Evolutionary conservation across 2,329 filamentous ascomycete genomes (phyloP).

Genomic region (Hypoxylon sp.): DNA sequence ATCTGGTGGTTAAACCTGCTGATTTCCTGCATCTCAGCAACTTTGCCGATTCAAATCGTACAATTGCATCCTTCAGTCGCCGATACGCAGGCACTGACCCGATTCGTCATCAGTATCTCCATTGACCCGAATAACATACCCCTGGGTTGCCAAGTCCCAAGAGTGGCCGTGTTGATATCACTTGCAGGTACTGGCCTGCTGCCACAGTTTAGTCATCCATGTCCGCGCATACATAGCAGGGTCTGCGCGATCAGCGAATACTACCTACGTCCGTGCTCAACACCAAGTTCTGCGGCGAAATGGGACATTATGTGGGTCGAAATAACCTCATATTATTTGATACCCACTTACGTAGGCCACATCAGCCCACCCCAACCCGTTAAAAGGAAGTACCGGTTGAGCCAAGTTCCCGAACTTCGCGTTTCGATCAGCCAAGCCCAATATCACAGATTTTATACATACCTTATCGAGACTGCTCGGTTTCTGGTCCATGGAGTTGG

Average conservation of each 20-base stretch:
- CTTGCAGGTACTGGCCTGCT: not conserved
- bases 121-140: slow-evolving; percentile 8
- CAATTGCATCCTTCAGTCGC: not conserved
- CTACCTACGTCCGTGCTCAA: slow-evolving; percentile 8
- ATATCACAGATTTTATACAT: not conserved
- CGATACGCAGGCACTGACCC: not conserved
- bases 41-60: not conserved
- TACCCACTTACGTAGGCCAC: not conserved
- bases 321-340: slow-evolving; percentile 10
- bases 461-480: not conserved
- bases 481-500: not conserved
- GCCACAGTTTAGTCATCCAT: slow-evolving; percentile 3
- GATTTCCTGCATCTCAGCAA: not conserved
- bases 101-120: not conserved
- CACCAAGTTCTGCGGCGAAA: slow-evolving; percentile 2
- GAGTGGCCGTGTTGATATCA: not conserved
- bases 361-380: not conserved
- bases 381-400: not conserved
- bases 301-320: slow-evolving; percentile 11
- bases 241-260: slow-evolving; percentile 2
- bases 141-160: slow-evolving; percentile 4
- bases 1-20: not conserved
- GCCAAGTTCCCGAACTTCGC: not conserved
- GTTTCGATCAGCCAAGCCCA: not conserved
- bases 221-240: slow-evolving; percentile 1